phyloP scores from a whole-genome alignment of 2,329 filamentous ascomycete species.

The Sporothrix euskadiensis region DNA sequence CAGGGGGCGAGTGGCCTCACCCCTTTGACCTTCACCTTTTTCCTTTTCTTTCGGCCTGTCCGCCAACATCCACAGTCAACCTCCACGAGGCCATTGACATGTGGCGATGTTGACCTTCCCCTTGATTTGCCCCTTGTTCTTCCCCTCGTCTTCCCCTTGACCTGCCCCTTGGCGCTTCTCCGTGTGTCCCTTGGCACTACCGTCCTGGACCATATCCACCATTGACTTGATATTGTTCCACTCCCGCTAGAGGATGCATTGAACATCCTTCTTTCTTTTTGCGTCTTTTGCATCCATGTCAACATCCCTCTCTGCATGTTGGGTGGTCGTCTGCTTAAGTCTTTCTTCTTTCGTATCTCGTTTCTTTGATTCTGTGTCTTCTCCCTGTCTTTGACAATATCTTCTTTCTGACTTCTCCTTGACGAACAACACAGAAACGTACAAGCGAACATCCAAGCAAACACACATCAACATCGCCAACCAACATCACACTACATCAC shows the following conservation, averaged over 20 bases:
- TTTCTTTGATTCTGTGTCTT: background rate
- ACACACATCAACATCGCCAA: background rate
- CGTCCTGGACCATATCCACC: too few species aligned
- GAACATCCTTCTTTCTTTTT: slow-evolving; percentile 9
- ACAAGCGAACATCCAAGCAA: background rate
- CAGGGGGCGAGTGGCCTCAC: background rate
- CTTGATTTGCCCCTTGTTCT: background rate
- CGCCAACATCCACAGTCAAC: background rate
- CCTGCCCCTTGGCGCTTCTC: background rate
- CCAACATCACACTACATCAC: background rate
- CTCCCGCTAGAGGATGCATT: background rate
- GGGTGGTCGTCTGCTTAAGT: background rate
- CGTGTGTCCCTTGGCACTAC: background rate
- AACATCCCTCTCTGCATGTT: background rate
- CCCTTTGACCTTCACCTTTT: background rate
- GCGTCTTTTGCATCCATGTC: background rate
- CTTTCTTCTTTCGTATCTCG: background rate
- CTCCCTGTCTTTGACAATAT: background rate
- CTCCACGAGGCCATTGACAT: background rate
- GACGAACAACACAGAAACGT: background rate
- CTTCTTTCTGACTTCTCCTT: background rate
- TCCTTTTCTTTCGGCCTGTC: background rate
- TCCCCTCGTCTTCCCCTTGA: background rate
- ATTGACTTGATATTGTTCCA: slow-evolving; percentile 17
- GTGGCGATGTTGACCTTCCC: background rate